Evolutionary conservation across 2,329 filamentous ascomycete species (phyloP).

Genomic region (Venturia oleaginea): DNA sequence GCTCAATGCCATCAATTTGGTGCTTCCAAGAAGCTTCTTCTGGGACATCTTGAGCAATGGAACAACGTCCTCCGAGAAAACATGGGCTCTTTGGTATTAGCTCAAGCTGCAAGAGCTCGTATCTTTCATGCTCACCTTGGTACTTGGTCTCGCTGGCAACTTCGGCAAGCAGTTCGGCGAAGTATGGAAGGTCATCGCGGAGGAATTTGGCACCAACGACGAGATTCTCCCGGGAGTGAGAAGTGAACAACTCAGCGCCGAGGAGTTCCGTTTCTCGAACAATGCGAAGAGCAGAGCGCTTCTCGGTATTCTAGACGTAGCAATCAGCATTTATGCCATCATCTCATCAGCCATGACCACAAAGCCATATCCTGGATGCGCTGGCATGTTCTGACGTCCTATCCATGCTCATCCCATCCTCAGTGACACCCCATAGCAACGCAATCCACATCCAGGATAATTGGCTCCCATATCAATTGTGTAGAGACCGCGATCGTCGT

Average conservation of each 20-base stretch:
- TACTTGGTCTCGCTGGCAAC: constrained; percentile 84
- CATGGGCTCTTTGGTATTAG: constrained; percentile 53
- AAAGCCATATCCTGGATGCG: constrained; percentile 12
- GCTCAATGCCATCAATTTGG: constrained; percentile 68
- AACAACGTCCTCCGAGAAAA: constrained; percentile 82
- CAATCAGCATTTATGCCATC: constrained; percentile 5
- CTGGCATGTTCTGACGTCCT: background rate
- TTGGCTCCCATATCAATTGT: constrained; percentile 21
- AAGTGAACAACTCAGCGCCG: constrained; percentile 77
- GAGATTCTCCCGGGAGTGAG: constrained; percentile 88
- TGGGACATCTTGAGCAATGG: constrained; percentile 69
- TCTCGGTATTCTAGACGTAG: constrained; percentile 61
- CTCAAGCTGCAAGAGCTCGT: background rate
- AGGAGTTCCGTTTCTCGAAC: constrained; percentile 91
- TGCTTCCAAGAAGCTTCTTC: constrained; percentile 55
- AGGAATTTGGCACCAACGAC: constrained; percentile 93
- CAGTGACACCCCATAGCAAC: background rate
- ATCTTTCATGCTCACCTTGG: constrained; percentile 42
- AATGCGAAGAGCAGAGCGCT: constrained; percentile 85
- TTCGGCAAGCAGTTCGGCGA: constrained; percentile 89
- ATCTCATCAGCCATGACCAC: constrained; percentile 13
- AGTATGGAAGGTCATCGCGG: constrained; percentile 92
- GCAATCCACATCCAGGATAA: constrained; percentile 16
- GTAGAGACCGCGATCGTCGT: constrained; percentile 17
- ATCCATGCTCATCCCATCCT: background rate